Evolutionary conservation across 2,329 filamentous ascomycete genomes (phyloP).

Genomic region (Monosporascus sp.): DNA sequence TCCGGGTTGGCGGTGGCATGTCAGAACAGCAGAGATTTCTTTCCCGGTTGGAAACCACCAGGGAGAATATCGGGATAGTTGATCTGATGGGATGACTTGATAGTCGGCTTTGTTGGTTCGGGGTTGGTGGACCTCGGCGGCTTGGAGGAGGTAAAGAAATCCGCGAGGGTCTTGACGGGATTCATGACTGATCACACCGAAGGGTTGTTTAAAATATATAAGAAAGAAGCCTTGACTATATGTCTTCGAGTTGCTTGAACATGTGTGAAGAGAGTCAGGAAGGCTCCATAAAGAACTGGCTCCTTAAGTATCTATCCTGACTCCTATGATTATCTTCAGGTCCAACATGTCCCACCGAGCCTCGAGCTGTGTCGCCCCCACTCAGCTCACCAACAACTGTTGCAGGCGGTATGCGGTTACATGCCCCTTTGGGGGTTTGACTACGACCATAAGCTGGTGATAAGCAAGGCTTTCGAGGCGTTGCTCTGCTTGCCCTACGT

Average conservation of each 20-base stretch:
- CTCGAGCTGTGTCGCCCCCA: background rate
- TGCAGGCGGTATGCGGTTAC: background rate
- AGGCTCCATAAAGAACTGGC: background rate
- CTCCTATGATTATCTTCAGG: background rate
- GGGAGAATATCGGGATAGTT: constrained; percentile 22
- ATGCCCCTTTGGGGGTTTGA: too few species aligned
- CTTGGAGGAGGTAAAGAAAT: constrained; percentile 1
- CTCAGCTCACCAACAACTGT: background rate
- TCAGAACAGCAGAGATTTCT: constrained; percentile 18
- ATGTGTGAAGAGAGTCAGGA: background rate
- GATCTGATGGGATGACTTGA: constrained; percentile 12
- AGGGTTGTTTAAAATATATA: background rate
- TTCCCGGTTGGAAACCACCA: constrained; percentile 21
- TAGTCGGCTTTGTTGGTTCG: background rate
- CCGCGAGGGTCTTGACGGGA: background rate
- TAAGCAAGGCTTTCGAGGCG: background rate
- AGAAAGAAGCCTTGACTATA: too few species aligned
- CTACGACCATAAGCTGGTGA: background rate
- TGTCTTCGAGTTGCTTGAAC: too few species aligned
- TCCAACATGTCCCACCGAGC: background rate
- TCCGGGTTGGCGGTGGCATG: background rate
- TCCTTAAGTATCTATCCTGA: background rate
- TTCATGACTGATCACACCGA: constrained; percentile 3
- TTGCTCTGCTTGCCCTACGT: background rate
- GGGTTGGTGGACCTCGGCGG: constrained; percentile 5